Base-by-base conservation (phyloP, 2,329 filamentous ascomycete species). In the Rutstroemia sp. region DNA sequence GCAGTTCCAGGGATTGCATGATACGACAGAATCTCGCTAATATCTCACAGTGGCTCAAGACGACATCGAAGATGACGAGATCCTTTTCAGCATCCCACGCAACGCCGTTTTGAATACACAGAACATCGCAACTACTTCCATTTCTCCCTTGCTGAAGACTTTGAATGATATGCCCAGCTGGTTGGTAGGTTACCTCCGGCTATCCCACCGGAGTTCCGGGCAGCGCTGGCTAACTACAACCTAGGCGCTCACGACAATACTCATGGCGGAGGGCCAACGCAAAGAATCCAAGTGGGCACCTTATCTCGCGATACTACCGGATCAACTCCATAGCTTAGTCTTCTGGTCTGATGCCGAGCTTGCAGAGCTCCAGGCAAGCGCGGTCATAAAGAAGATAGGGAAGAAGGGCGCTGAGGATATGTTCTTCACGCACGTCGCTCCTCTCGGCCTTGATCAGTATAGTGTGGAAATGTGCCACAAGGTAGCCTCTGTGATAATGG, bases 401-500 rank as follows among this genome's bases (percentile, higher is more conserved):
- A 85, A 79, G 62, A 70, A 76, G 37, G 71, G 72, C 30, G 84
- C 85, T 4, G 79, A 88, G 59, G 72, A 78, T 49, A 74, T 74
- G 38, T 86, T 87, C 65, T 70, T 71, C 8, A 71, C 79, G 37
- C 73, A 75, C 25, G 70, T 87, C 25, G 65, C 80, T 4, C 82
- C 82, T 1, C 69, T 85, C n/a, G 70, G 77, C 12, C 63, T 80
- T 64, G 50, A 61, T 61, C 60, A 70, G 62, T 59, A 71, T 78
- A 54, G 67, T 70, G 62, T 75, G 58, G 66, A 75, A 58, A 66
- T 67, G 12, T 82, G 81, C 65, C 85, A 88, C 67, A 74, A 77
- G 34, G 84, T 87, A 75, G 85, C 81, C 10, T 85, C 81, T 8
- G 76, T 82, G 18, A 86, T 88, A 62, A 88, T 88, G 85, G 83